These are phyloP conservation scores for Plenodomus biglobosus DNA, from an alignment of 2,329 filamentous ascomycete genomes.

Conservation along the genomic window DNA sequence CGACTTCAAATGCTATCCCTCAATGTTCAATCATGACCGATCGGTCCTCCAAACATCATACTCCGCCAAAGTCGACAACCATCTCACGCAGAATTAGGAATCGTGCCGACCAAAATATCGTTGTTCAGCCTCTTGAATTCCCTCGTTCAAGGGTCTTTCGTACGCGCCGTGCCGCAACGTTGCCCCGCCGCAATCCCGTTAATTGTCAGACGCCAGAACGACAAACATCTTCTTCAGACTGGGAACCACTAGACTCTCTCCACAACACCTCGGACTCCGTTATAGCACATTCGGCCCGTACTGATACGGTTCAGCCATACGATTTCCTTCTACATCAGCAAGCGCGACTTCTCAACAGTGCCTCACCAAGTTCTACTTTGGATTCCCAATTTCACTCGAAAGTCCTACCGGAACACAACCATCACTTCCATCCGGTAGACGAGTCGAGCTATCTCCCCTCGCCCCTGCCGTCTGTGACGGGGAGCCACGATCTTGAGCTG, in stretches of 20 bases:
- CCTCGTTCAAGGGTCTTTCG: constrained; percentile 31
- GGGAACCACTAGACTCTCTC: constrained; percentile 24
- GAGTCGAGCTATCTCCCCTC: constrained; percentile 20
- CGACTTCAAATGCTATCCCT: constrained; percentile 31
- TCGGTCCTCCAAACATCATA: constrained; percentile 31
- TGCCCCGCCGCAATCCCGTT: constrained; percentile 35
- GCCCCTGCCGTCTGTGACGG: constrained; percentile 26
- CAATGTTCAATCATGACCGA: constrained; percentile 39
- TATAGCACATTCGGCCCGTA: not conserved
- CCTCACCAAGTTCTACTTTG: constrained; percentile 8
- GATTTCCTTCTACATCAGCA: constrained; percentile 19
- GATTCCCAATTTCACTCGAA: constrained; percentile 13
- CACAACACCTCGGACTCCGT: constrained; percentile 20
- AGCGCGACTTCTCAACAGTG: constrained; percentile 20
- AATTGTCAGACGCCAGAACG: constrained; percentile 28
- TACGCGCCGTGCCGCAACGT: constrained; percentile 38
- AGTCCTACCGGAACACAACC: constrained; percentile 14
- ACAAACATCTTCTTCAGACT: constrained; percentile 26
- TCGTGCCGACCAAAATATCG: constrained; percentile 31
- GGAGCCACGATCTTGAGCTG: constrained; percentile 23
- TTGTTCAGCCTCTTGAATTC: constrained; percentile 35
- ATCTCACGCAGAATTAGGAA: constrained; percentile 42
- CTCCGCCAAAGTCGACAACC: constrained; percentile 31
- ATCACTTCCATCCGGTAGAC: constrained; percentile 15
- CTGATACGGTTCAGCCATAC: constrained; percentile 14